These are phyloP conservation scores for Scheffersomyces amazonensis DNA, from an alignment of 805 yeast genomes.

Conservation along the genomic window DNA sequence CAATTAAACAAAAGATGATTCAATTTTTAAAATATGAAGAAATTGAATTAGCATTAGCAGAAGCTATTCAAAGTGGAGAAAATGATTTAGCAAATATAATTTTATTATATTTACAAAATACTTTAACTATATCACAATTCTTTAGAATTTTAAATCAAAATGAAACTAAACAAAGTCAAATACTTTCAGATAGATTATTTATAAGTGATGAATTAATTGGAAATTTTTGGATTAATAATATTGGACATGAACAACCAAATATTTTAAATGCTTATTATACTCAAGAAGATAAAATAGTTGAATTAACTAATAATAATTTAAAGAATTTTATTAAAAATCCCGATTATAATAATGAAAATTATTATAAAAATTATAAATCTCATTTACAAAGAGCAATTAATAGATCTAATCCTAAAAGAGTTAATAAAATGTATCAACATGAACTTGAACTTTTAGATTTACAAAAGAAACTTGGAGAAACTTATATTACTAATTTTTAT, in stretches of 20 bases:
- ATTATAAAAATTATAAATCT: slow-evolving; percentile 21
- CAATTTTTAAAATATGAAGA: slow-evolving; percentile 71
- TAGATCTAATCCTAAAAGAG: slow-evolving; percentile 17
- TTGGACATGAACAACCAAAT: slow-evolving; percentile 21
- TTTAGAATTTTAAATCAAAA: slow-evolving; percentile 59
- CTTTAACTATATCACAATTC: slow-evolving; percentile 62
- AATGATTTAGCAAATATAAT: slow-evolving; percentile 60
- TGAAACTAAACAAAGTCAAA: slow-evolving; percentile 21
- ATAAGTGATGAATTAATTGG: slow-evolving; percentile 38
- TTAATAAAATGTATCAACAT: slow-evolving; percentile 17
- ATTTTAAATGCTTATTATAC: slow-evolving; percentile 25
- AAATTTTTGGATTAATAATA: slow-evolving; percentile 32
- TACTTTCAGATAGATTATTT: slow-evolving; percentile 19
- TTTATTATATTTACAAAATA: slow-evolving; percentile 51
- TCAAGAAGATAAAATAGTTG: slow-evolving; percentile 27
- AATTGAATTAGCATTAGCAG: slow-evolving; percentile 62
- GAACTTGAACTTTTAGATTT: slow-evolving; percentile 33
- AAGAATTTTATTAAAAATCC: slow-evolving; percentile 14
- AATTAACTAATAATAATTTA: slow-evolving; percentile 15
- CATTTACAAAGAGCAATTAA: slow-evolving; percentile 18
- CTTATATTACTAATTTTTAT: slow-evolving; percentile 29
- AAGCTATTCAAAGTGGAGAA: slow-evolving; percentile 60
- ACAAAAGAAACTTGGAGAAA: slow-evolving; percentile 28
- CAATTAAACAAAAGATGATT: slow-evolving; percentile 53
- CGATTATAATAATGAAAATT: slow-evolving; percentile 10